Evolutionary conservation across 1,139 yeast species (phyloP).

Genomic region (Pichia cactophila): DNA sequence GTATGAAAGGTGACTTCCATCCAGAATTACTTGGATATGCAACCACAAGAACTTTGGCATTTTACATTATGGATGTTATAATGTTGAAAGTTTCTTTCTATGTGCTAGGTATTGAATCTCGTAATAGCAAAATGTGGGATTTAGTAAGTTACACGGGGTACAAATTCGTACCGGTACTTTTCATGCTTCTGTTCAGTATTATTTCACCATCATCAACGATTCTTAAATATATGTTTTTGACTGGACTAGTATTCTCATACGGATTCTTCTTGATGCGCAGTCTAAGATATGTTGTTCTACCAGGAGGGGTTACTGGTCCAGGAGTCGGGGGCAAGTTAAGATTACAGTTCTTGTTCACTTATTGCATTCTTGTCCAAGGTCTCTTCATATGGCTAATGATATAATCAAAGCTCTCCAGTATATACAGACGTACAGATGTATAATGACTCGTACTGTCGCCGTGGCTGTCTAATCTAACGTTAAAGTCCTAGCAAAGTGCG

Average conservation of each 20-base stretch:
- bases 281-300: conserved; percentile 66
- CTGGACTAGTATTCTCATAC: conserved; percentile 44
- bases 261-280: conserved; percentile 78
- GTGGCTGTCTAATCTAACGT: too few species aligned
- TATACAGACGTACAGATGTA: neutral
- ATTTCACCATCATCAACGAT: conserved; percentile 31
- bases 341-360: conserved; percentile 76
- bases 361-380: conserved; percentile 78
- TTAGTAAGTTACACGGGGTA: conserved; percentile 87
- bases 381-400: conserved; percentile 30
- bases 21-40: conserved; percentile 88
- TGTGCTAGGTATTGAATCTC: conserved; percentile 47
- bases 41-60: conserved; percentile 85
- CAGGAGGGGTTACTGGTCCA: conserved; percentile 40
- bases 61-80: conserved; percentile 62
- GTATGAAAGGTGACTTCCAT: conserved; percentile 83
- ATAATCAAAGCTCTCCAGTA: conserved; percentile 1
- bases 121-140: conserved; percentile 53
- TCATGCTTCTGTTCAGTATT: conserved; percentile 43
- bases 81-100: conserved; percentile 58
- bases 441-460: too few species aligned
- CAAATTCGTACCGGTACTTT: conserved; percentile 76
- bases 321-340: conserved; percentile 48
- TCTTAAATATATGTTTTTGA: conserved; percentile 34
- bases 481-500: too few species aligned